Evolutionary conservation across 495 filamentous ascomycete species (phyloP), one percentile per base, ranked within the genome.

Genomic region (Platismatia glauca): DNA sequence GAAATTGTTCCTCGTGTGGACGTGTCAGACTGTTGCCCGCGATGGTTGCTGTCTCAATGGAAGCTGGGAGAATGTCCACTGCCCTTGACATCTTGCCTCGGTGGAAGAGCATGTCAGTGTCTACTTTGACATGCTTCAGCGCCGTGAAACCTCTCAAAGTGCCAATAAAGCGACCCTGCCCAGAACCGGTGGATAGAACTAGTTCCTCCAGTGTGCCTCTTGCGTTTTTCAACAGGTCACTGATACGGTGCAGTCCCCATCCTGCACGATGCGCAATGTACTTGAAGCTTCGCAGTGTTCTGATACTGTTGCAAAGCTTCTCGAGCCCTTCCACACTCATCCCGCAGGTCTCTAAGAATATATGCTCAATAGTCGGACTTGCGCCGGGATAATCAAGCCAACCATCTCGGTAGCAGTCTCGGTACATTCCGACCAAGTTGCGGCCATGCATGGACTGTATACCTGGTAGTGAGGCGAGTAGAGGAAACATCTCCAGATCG

Each of bases 321-420:
- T 67, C 65, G 48, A 67, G 65, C 31, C 65, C 65, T 61, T 67
- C 65, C 41, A 67, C 65, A 31, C 61, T 64, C 65, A 67, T 67
- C 5, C 65, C 57, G 61, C 65, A 67, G n/a, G 61, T 57, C 57
- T 67, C 65, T 7, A 67, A 58, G 20, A 41, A 64, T 20, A 67
- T 58, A n/a, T 64, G 50, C 27, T 62, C 64, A n/a, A 67, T 64
- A 24, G 60, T 60, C 29, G 55, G 38, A 39, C 61, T 67, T 4
- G 65, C 65, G n/a, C 65, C 65, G 31, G 65, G 65, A 43, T 67
- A 67, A 22, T 58, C 50, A 43, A 67, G 61, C 65, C 65, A 67
- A 22, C 65, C 65, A 41, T 67, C 65, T 27, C 65, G 65, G 46
- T 67, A 67, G 58, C 65, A 67, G 44, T 64, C 57, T 35, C 61